These are phyloP conservation scores for Trametes punicea DNA, from an alignment of 768 basidiomycete genomes.

Conservation along the genomic window DNA sequence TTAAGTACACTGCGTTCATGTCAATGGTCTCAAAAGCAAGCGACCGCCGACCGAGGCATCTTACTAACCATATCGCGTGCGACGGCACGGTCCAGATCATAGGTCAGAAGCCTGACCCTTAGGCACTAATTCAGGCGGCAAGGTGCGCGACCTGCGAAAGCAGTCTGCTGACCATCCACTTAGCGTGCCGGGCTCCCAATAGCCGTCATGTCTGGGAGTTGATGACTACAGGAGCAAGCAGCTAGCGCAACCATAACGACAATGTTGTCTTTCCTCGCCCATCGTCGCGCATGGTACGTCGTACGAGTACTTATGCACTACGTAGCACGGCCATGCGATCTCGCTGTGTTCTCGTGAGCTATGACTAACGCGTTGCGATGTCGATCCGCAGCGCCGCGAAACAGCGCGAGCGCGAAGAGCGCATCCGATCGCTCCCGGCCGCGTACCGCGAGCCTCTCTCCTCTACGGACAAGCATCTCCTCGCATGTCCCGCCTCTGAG, in stretches of 20 bases:
- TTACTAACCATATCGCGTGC: too few relatives aligned
- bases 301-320: background rate
- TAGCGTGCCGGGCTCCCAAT: background rate
- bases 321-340: background rate
- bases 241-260: constrained; percentile 6
- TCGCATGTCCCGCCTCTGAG: constrained; percentile 23
- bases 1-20: too few relatives aligned
- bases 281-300: constrained; percentile 26
- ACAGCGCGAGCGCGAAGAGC: constrained; percentile 25
- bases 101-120: too few relatives aligned
- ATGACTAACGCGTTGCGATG: background rate
- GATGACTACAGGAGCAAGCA: background rate
- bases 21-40: too few relatives aligned
- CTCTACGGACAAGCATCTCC: constrained; percentile 20
- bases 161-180: constrained; percentile 2
- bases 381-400: constrained; percentile 21
- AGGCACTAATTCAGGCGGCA: background rate
- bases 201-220: background rate
- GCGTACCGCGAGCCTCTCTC: constrained; percentile 22
- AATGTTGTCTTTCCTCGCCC: constrained; percentile 24
- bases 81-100: too few relatives aligned
- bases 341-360: background rate
- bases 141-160: background rate
- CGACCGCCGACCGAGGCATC: too few relatives aligned
- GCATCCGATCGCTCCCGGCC: constrained; percentile 24